Evolutionary conservation across 1,139 yeast genomes (phyloP), one percentile per base, ranked within the genome.

Genomic region (Suhomyces kunorum): DNA sequence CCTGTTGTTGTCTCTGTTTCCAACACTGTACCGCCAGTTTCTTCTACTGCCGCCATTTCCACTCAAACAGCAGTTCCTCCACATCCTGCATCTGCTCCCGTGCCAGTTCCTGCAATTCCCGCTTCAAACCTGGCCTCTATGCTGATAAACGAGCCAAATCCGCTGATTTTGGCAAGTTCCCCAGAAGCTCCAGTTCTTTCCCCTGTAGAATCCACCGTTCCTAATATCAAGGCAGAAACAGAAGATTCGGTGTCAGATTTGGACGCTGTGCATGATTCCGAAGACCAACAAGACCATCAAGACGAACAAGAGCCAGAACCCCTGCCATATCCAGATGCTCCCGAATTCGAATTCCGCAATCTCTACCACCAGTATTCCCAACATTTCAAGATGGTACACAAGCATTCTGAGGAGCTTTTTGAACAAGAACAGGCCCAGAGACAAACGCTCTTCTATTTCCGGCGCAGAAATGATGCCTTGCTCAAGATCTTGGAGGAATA

Each of bases 401-500:
- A 53, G 7, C 45, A 41, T 34, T 63, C 71, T 6, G 54, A 54
- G 24, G 45, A 53, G 30, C 51, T 71, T 15, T 65, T 62, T 47
- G 53, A 59, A 25, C 50, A 55, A 7, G 75, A 71, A 47, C 52
- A 54, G 39, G 53, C 63, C 15, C 73, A 66, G 44, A 51, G 75
- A 23, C 64, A 64, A 33, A 54, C 74, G 2, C 48, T 71, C 24
- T 47, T 59, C 28, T 64, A 58, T 45, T 68, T 61, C 42, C 63
- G 67, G 34, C 54, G 76, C 36, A 55, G 74, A 40, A 70, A 69
- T 46, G 64, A 68, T 39, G 71, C 74, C 0, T 32, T 71, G 17
- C 48, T 71, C 18, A 66, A 64, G 26, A 38, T 68, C 8, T 46
- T 71, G 16, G 53, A 48, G 5, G 58, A 60, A 25, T 36, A 55